Conservation (phyloP, 192 early-diverging fungal species). For the Coemansia sp. region DNA sequence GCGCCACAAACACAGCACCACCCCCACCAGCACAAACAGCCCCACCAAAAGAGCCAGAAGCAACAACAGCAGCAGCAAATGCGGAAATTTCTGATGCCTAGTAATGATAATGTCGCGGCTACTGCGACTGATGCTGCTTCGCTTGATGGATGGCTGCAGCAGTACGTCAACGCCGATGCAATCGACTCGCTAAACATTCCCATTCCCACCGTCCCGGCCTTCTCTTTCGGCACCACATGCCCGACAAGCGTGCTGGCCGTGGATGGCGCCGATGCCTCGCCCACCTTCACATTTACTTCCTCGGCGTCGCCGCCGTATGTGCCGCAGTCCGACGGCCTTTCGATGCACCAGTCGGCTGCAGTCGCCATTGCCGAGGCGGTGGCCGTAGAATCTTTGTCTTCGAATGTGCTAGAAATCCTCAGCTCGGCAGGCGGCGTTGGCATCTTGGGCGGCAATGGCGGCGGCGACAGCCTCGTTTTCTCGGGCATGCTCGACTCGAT, state of each 20-base stretch:
- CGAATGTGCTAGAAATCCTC: constrained; percentile 20
- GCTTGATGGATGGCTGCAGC: constrained; percentile 47
- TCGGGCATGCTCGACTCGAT: constrained; percentile 5
- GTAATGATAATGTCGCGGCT: neutral
- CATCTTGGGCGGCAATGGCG: neutral
- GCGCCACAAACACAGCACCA: neutral
- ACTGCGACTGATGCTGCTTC: constrained; percentile 17
- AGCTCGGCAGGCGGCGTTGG: neutral
- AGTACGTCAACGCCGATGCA: constrained; percentile 36
- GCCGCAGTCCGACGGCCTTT: neutral
- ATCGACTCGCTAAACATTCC: constrained; percentile 6
- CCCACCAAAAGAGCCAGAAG: no score
- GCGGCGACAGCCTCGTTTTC: constrained; percentile 22
- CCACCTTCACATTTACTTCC: neutral
- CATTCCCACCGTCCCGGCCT: no score
- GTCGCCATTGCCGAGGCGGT: constrained; percentile 13
- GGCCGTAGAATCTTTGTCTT: constrained; percentile 8
- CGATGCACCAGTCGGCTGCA: constrained; percentile 6
- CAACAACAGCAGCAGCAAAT: no score
- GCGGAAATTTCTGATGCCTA: no score
- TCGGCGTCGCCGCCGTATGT: neutral
- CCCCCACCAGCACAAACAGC: no score
- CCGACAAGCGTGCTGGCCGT: constrained; percentile 3
- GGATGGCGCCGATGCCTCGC: neutral
- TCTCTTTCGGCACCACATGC: constrained; percentile 1